phyloP scores from a whole-genome alignment of 495 filamentous ascomycete genomes.

The Monascus purpureus region DNA sequence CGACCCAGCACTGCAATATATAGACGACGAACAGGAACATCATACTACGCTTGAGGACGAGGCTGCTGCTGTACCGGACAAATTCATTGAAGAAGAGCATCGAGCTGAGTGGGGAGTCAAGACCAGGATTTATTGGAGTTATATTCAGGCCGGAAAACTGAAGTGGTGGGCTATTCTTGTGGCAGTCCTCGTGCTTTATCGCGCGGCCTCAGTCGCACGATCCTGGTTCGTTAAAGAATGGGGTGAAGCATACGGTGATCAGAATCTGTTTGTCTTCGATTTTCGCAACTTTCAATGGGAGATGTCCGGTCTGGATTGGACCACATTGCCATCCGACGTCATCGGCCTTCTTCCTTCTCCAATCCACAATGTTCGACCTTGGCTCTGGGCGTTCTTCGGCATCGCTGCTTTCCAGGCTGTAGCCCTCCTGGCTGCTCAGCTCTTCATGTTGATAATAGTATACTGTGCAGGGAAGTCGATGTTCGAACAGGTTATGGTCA shows the following conservation, averaged over 20 bases:
- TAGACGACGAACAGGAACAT: constrained; percentile 16
- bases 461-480: constrained; percentile 61
- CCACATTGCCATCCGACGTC: not conserved
- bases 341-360: constrained; percentile 51
- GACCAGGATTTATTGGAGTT: constrained; percentile 63
- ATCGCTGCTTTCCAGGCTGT: constrained; percentile 46
- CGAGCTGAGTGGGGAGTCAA: constrained; percentile 64
- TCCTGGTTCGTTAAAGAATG: constrained; percentile 77
- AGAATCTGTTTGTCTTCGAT: constrained; percentile 7
- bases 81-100: constrained; percentile 73
- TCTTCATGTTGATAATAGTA: constrained; percentile 52
- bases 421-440: constrained; percentile 36
- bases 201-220: constrained; percentile 43
- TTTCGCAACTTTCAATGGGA: constrained; percentile 1
- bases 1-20: constrained; percentile 7
- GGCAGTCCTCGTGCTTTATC: constrained; percentile 41
- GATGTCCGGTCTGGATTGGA: not conserved
- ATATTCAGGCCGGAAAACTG: constrained; percentile 62
- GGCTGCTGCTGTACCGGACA: constrained; percentile 43
- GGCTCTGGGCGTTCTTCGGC: constrained; percentile 53
- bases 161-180: constrained; percentile 55
- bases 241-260: constrained; percentile 55
- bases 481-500: constrained; percentile 52
- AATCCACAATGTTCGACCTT: constrained; percentile 51
- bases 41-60: constrained; percentile 28